phyloP scores from a whole-genome alignment of 1,284 basidiomycete genomes.

The Coniophora puteana region DNA sequence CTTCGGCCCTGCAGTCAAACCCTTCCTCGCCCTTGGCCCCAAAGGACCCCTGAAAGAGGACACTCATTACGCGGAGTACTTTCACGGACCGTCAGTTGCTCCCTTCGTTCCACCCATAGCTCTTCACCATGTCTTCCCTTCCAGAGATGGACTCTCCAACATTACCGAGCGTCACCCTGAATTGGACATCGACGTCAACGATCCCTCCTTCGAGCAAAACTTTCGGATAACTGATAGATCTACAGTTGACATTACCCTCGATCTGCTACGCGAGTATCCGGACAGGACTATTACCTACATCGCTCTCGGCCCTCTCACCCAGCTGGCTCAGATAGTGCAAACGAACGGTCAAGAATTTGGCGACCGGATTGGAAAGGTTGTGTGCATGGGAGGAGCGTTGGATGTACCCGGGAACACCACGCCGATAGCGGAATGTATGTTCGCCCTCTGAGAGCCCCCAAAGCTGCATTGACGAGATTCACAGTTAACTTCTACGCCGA shows the following conservation, averaged over 20 bases:
- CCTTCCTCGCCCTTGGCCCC: conserved; percentile 66
- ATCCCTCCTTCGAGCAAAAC: conserved; percentile 36
- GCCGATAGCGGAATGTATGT: conserved; percentile 75
- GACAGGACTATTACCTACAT: conserved; percentile 77
- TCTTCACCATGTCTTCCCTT: not conserved
- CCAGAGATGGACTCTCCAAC: conserved; percentile 78
- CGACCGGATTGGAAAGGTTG: conserved; percentile 66
- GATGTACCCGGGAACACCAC: conserved; percentile 92
- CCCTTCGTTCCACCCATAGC: conserved; percentile 12
- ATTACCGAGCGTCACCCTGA: conserved; percentile 76
- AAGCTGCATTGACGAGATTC: conserved; percentile 7
- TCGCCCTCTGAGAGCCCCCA: not conserved
- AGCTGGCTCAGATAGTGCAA: conserved; percentile 70
- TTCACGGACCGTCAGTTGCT: conserved; percentile 65
- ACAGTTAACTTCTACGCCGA: conserved; percentile 94
- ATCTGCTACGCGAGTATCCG: conserved; percentile 59
- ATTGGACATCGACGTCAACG: conserved; percentile 39
- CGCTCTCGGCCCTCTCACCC: conserved; percentile 86
- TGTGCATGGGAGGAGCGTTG: conserved; percentile 96
- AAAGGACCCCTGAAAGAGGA: conserved; percentile 76
- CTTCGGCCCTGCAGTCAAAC: conserved; percentile 43
- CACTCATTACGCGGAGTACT: conserved; percentile 81
- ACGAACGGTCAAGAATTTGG: conserved; percentile 52
- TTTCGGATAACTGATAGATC: conserved; percentile 47
- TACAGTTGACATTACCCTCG: conserved; percentile 64